Base-by-base conservation (phyloP, 139 green algal genomes). In the Chlamydomonas sphaeroides region DNA sequence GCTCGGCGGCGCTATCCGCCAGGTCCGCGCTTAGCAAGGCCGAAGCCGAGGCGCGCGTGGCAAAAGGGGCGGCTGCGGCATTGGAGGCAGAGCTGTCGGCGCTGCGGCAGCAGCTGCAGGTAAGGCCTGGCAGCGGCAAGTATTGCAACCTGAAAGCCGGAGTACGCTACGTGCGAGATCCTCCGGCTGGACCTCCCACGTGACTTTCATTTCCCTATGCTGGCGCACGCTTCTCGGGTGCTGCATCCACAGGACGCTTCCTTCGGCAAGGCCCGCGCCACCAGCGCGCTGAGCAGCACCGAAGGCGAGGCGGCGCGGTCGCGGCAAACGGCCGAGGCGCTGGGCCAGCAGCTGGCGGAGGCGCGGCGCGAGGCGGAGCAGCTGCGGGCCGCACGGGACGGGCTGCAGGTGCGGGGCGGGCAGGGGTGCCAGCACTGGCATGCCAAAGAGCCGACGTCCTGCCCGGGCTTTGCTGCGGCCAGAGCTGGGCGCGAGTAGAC, bases 351-450 rank as follows among this genome's bases (percentile, higher is more conserved):
- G 28, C n/a, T 85, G 6, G 41, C 66, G 3, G 51, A 65, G 51
- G 74, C 63, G 30, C 53, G 88, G 2, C 65, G 79, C 21, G 57
- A 67, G 5, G 53, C 41, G 41, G 74, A 85, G 80, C 49, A 81
- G 66, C 51, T 91, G 82, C 67, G 65, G 49, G 75, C 75, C 1
- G 68, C 59, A 4, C 59, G 78, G 20, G 41, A 66, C 57, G 41
- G 86, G 84, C 76, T 90, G 49, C 84, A 90, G 66, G 78, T 74
- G 28, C n/a, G n/a, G n/a, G n/a, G n/a, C n/a, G n/a, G n/a, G n/a
- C n/a, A n/a, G n/a, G n/a, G n/a, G n/a, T n/a, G n/a, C n/a, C n/a
- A n/a, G n/a, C n/a, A n/a, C n/a, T n/a, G n/a, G n/a, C n/a, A n/a
- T n/a, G n/a, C n/a, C n/a, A n/a, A n/a, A n/a, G n/a, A n/a, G n/a